These are phyloP conservation scores for Hymenoscyphus repandus DNA, from an alignment of 2,329 filamentous ascomycete genomes.

Conservation along the genomic window DNA sequence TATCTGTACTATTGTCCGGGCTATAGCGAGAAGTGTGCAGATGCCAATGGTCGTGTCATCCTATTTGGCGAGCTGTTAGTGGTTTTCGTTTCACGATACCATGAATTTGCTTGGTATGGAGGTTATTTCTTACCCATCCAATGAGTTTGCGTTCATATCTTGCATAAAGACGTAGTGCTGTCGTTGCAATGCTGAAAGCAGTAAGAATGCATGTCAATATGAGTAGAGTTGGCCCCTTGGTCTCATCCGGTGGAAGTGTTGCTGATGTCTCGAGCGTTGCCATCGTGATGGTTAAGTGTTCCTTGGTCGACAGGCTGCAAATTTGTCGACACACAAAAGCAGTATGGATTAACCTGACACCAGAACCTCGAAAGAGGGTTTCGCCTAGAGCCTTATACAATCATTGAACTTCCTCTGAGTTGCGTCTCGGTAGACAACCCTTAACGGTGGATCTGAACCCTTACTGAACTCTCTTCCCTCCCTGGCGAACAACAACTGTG, in stretches of 20 bases:
- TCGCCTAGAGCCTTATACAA: too few relatives aligned
- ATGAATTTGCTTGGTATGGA: neutral
- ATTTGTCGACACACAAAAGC: too few relatives aligned
- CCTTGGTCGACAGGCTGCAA: neutral
- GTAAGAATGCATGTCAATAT: conserved; percentile 32
- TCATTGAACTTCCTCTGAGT: too few relatives aligned
- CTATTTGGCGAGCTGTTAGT: conserved; percentile 31
- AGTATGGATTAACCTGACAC: too few relatives aligned
- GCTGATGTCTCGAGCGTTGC: neutral
- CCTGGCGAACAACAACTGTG: too few relatives aligned
- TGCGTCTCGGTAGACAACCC: too few relatives aligned
- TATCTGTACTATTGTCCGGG: conserved; percentile 28
- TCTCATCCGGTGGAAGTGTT: conserved; percentile 1
- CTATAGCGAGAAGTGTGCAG: neutral
- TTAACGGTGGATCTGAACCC: too few relatives aligned
- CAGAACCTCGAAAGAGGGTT: too few relatives aligned
- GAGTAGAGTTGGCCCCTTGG: conserved; percentile 29
- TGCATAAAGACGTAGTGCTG: conserved; percentile 17
- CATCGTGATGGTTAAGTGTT: neutral
- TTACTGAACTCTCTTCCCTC: too few relatives aligned
- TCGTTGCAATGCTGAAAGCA: conserved; percentile 31
- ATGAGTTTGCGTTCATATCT: neutral
- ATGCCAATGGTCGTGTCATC: conserved; percentile 35
- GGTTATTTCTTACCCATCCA: conserved; percentile 1
- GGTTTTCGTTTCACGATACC: conserved; percentile 30